Evolutionary conservation across 2,329 filamentous ascomycete species (phyloP).

Genomic region (Hansfordia pulvinata): DNA sequence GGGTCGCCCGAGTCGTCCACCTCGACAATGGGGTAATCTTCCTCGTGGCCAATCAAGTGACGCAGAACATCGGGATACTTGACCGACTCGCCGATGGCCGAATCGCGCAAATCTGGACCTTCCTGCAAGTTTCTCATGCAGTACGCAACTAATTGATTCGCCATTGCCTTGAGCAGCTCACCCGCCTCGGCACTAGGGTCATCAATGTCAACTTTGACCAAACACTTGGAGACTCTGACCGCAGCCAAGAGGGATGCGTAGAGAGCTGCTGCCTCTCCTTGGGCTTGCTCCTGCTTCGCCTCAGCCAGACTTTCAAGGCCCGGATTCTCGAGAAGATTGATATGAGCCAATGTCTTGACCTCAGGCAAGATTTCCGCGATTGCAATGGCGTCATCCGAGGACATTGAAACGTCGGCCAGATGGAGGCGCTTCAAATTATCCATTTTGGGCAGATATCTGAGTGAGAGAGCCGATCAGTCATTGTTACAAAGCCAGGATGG

Average conservation of each 20-base stretch:
- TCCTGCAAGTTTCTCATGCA: slow-evolving; percentile 84
- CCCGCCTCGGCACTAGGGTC: slow-evolving; percentile 70
- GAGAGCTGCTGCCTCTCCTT: slow-evolving; percentile 88
- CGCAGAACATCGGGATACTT: slow-evolving; percentile 68
- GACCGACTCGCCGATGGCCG: slow-evolving; percentile 19
- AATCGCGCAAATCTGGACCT: slow-evolving; percentile 35
- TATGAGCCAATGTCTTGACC: slow-evolving; percentile 64
- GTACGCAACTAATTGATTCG: slow-evolving; percentile 90
- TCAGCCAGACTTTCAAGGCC: slow-evolving; percentile 57
- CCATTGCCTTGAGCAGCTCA: slow-evolving; percentile 82
- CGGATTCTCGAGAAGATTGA: slow-evolving; percentile 76
- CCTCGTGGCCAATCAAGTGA: slow-evolving; percentile 68
- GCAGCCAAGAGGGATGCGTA: slow-evolving; percentile 88
- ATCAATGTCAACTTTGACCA: slow-evolving; percentile 87
- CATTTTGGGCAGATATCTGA: slow-evolving; percentile 66
- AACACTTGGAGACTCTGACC: slow-evolving; percentile 65
- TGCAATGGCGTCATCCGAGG: slow-evolving; percentile 77
- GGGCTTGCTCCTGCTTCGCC: slow-evolving; percentile 62
- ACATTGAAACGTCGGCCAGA: slow-evolving; percentile 71
- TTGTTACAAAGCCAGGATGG: slow-evolving; percentile 2
- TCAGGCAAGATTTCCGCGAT: slow-evolving; percentile 86
- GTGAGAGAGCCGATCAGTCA: neutral
- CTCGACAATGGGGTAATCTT: slow-evolving; percentile 27
- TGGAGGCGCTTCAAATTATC: slow-evolving; percentile 70
- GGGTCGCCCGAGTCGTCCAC: slow-evolving; percentile 48